These are phyloP conservation scores for Wickerhamomyces sp. DNA, from an alignment of 1,139 yeast genomes.

Conservation along the genomic window DNA sequence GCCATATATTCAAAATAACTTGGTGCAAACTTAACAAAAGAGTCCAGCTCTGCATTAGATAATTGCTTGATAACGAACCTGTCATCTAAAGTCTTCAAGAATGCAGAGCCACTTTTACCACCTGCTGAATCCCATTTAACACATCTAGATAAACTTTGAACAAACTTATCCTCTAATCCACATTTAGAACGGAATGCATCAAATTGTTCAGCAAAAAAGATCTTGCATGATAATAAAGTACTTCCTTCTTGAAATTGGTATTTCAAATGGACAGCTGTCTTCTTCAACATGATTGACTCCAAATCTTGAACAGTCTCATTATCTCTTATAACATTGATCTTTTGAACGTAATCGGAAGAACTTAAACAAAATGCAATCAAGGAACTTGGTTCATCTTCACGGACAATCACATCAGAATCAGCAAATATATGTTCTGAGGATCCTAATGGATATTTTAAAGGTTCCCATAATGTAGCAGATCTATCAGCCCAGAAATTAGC, in stretches of 20 bases:
- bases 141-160: conserved; percentile 89
- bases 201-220: conserved; percentile 93
- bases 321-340: conserved; percentile 36
- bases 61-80: conserved; percentile 86
- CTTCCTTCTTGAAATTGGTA: conserved; percentile 88
- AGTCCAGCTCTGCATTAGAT: conserved; percentile 84
- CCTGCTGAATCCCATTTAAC: conserved; percentile 95
- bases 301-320: conserved; percentile 27
- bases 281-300: conserved; percentile 72
- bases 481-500: conserved; percentile 97
- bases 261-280: conserved; percentile 83
- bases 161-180: conserved; percentile 69
- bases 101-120: conserved; percentile 94
- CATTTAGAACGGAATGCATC: conserved; percentile 88
- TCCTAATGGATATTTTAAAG: conserved; percentile 76
- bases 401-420: conserved; percentile 87
- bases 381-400: conserved; percentile 97
- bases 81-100: conserved; percentile 87
- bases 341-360: conserved; percentile 73
- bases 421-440: conserved; percentile 88
- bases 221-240: conserved; percentile 83
- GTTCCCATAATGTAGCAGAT: conserved; percentile 94
- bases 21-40: conserved; percentile 94
- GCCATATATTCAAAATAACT: conserved; percentile 95
- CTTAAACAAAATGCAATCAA: conserved; percentile 89